These are phyloP conservation scores for Ceriops tagal DNA, from an alignment of 345 rosid species.

Conservation along the genomic window DNA sequence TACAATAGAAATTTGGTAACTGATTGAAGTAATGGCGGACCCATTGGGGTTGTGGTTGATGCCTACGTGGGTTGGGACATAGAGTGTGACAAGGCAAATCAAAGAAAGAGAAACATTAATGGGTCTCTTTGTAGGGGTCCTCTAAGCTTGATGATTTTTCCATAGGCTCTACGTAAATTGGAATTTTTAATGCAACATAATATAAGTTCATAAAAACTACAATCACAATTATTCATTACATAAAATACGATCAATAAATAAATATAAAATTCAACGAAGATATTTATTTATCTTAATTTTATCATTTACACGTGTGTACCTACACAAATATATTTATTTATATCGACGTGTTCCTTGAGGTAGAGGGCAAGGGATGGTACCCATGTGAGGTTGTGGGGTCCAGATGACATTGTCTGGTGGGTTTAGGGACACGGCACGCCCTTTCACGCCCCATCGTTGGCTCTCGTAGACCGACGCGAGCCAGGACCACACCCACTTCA, in stretches of 20 bases:
- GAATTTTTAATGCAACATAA: no score
- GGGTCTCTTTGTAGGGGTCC: background rate
- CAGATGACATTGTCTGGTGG: constrained; percentile 41
- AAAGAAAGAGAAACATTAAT: constrained; percentile 10
- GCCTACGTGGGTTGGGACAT: constrained; percentile 29
- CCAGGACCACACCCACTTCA: constrained; percentile 30
- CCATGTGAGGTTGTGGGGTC: constrained; percentile 35
- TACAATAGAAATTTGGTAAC: constrained; percentile 15
- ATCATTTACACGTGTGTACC: background rate
- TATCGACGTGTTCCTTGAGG: background rate
- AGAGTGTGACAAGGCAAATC: constrained; percentile 26
- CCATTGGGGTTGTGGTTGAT: constrained; percentile 40
- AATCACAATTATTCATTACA: no score
- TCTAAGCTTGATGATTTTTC: no score
- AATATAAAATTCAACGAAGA: no score
- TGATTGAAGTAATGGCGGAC: constrained; percentile 37
- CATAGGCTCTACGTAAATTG: no score
- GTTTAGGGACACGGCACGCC: constrained; percentile 62
- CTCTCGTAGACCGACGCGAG: constrained; percentile 52
- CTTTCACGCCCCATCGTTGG: constrained; percentile 63
- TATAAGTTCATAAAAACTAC: no score
- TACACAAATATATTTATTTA: no score
- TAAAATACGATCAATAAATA: no score
- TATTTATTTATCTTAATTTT: constrained; percentile 2
- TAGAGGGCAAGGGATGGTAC: constrained; percentile 26